Conservation (phyloP, 1,284 basidiomycete genomes). For the Phlebopus sp. region DNA sequence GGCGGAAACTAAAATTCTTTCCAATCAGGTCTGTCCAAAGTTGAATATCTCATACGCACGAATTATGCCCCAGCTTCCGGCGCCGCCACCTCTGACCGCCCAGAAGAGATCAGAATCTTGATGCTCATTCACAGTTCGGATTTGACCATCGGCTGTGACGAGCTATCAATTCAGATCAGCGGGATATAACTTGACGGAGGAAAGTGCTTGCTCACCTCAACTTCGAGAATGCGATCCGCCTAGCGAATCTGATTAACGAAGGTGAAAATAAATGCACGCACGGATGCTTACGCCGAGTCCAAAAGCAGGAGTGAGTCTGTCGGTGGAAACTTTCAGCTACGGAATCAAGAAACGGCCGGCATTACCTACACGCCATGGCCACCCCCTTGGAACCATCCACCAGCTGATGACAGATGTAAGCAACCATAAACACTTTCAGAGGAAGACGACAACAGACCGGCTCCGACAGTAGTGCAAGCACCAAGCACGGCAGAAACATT, state of each 20-base stretch:
- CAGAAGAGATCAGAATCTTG: constrained; percentile 11
- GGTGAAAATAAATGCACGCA: not conserved
- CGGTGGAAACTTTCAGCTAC: not conserved
- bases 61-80: constrained; percentile 10
- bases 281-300: constrained; percentile 1
- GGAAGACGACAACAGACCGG: not conserved
- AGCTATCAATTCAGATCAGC: not conserved
- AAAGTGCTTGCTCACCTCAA: not conserved
- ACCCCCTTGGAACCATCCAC: constrained; percentile 9
- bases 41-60: not conserved
- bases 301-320: constrained; percentile 7
- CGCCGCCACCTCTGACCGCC: constrained; percentile 9
- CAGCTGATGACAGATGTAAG: not conserved
- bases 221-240: constrained; percentile 8
- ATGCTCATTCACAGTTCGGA: constrained; percentile 2
- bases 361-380: constrained; percentile 9
- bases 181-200: not conserved
- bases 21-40: not conserved
- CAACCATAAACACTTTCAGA: no score
- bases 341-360: not conserved
- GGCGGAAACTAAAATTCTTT: not conserved
- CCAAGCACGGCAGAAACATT: constrained; percentile 9
- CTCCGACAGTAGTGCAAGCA: constrained; percentile 6
- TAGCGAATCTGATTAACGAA: not conserved
- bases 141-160: constrained; percentile 5